Evolutionary conservation across 768 basidiomycete species (phyloP).

Genomic region (Suillus subalutaceus): DNA sequence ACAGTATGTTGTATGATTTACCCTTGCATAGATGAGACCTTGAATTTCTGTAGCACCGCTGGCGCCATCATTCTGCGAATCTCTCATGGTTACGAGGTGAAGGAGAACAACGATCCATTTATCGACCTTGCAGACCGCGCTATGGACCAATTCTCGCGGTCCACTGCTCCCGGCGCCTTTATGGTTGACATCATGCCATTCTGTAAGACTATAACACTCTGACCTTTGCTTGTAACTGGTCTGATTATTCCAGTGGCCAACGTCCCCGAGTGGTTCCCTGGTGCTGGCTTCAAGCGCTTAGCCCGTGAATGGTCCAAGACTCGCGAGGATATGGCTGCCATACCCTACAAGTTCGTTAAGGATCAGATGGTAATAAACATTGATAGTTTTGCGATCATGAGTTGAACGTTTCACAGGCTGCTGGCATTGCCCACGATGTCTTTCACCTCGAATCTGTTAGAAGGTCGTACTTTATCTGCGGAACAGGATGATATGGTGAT

Average conservation of each 20-base stretch:
- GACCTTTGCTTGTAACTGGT: not conserved
- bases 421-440: no score
- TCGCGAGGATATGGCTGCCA: constrained; percentile 62
- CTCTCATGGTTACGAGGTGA: constrained; percentile 58
- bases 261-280: constrained; percentile 61
- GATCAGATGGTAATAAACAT: no score
- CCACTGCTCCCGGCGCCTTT: constrained; percentile 49
- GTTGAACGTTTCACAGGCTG: no score
- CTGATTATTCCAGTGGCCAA: constrained; percentile 35
- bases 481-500: constrained; percentile 65
- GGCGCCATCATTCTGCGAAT: constrained; percentile 56
- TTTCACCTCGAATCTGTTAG: no score
- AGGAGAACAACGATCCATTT: constrained; percentile 52
- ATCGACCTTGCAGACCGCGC: constrained; percentile 53
- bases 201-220: constrained; percentile 20
- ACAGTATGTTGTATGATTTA: not conserved
- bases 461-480: constrained; percentile 12
- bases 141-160: constrained; percentile 51
- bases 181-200: constrained; percentile 56
- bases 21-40: constrained; percentile 5
- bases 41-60: constrained; percentile 39
- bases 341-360: constrained; percentile 38
- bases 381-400: no score
- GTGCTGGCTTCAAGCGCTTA: constrained; percentile 28
- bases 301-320: constrained; percentile 15